phyloP scores from a whole-genome alignment of 1,139 yeast species.

The Sugiyamaella sp. region DNA sequence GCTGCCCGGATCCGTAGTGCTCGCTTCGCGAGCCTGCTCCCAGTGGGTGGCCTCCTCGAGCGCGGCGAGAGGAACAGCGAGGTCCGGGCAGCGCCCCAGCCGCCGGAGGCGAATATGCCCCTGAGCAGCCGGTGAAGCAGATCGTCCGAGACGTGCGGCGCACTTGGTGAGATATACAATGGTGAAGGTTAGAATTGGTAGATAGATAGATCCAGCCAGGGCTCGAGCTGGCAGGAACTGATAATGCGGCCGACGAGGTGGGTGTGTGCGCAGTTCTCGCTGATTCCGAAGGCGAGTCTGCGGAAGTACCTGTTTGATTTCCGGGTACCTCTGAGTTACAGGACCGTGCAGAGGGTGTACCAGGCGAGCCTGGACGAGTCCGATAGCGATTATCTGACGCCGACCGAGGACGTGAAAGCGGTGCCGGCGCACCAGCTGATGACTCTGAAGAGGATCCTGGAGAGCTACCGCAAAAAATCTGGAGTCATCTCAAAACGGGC shows the following conservation, averaged over 20 bases:
- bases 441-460: slow-evolving; percentile 67
- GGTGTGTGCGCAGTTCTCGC: background rate
- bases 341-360: slow-evolving; percentile 32
- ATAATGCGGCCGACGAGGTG: background rate
- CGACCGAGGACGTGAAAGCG: background rate
- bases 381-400: slow-evolving; percentile 19
- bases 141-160: too few species aligned
- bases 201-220: too few species aligned
- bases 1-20: too few species aligned
- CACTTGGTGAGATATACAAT: too few species aligned
- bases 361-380: slow-evolving; percentile 30
- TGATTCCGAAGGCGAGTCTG: slow-evolving; percentile 20
- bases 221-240: too few species aligned
- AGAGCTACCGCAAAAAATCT: slow-evolving; percentile 61
- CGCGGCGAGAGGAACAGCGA: too few species aligned
- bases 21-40: too few species aligned
- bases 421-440: slow-evolving; percentile 62
- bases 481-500: slow-evolving; percentile 52
- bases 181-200: too few species aligned
- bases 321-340: slow-evolving; percentile 37
- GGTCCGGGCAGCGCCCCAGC: too few species aligned
- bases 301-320: slow-evolving; percentile 37
- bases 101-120: too few species aligned
- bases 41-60: too few species aligned
- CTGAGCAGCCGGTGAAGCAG: too few species aligned